Evolutionary conservation across 1,284 basidiomycete genomes (phyloP), one percentile per base, ranked within the genome.

Genomic region (Cryptococcus sp.): DNA sequence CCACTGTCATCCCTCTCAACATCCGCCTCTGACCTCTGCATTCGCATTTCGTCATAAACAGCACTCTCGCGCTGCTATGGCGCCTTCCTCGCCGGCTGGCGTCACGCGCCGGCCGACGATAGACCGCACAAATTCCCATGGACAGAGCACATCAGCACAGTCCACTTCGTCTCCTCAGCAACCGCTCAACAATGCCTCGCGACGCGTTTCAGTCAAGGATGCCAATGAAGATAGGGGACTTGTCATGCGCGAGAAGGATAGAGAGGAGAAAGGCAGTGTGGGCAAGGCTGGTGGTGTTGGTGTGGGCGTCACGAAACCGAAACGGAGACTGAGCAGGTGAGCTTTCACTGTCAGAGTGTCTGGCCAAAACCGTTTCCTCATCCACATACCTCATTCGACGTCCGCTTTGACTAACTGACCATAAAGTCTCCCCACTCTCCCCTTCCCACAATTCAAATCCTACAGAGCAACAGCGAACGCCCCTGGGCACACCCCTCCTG

Each of bases 241-340:
- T 35, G 59, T 67, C 35, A 71, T 71, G 72, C 57, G 65, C n/a
- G 64, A 68, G 13, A 66, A 53, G 27, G 58, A 62, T 19, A 59
- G 62, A 49, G 22, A 42, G 23, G 57, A 59, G 35, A 65, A 65
- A 19, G 54, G 56, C 10, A 69, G 67, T 56, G 53, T 69, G 31
- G 68, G 72, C 16, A 66, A 68, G 47, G 64, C 65, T n/a, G 69
- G 69, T 20, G 67, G 70, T 19, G 66, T 72, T 3, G 68, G 65
- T 17, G 59, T 65, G 6, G 74, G 75, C 3, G 70, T 73, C 16
- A 75, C 74, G 5, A 65, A 65, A 44, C 75, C 75, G 1, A 77
- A 77, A 57, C 57, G 75, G 40, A 50, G 75, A 19, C 50, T 77
- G 52, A 75, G 74, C 53, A 75, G 75, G 75, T 77, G 63, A 73